Percentiles rank a stretch among this genome's conserved stretches.
Evolutionary conservation across 345 rosid species (phyloP).

Genomic region (Acer negundo): DNA sequence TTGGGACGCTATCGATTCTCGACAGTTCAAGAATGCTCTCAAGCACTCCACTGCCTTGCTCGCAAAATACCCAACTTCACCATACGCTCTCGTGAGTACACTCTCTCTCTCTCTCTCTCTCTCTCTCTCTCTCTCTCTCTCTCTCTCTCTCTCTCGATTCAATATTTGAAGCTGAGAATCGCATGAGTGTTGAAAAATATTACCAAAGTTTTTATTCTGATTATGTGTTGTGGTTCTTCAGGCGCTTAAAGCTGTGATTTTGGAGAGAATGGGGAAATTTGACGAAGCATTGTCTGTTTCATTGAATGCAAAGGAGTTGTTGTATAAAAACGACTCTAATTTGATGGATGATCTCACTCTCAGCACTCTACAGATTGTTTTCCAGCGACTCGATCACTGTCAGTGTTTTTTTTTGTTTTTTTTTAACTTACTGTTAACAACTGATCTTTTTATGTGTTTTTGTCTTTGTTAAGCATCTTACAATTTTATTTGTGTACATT

Average conservation of each 20-base stretch:
- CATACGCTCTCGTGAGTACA: conserved; percentile 78
- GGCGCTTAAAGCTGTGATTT: conserved; percentile 82
- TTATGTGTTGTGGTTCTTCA: conserved; percentile 27
- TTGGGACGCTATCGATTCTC: conserved; percentile 98
- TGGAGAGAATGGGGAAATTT: conserved; percentile 88
- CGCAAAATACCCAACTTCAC: conserved; percentile 79
- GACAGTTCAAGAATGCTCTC: conserved; percentile 95
- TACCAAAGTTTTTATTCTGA: not conserved
- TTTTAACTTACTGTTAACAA: not conserved
- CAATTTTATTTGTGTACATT: conserved; percentile 5
- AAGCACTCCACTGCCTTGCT: conserved; percentile 74
- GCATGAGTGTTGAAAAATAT: no score
- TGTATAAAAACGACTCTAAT: conserved; percentile 64
- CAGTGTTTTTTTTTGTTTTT: conserved; percentile 31
- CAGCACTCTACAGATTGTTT: conserved; percentile 87
- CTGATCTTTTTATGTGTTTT: not conserved
- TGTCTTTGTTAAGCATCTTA: not conserved
- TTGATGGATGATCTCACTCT: conserved; percentile 97
- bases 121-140: not conserved
- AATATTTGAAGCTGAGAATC: no score
- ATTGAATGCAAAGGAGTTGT: conserved; percentile 71
- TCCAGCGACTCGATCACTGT: conserved; percentile 95
- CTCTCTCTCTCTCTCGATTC: not conserved
- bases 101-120: not conserved
- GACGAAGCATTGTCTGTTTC: conserved; percentile 75